A percentile compares a stretch with the other conserved stretches of the same genome.
These are phyloP conservation scores for Zelonia costaricensis DNA, from an alignment of 208 protist genomes.

Conservation along the genomic window DNA sequence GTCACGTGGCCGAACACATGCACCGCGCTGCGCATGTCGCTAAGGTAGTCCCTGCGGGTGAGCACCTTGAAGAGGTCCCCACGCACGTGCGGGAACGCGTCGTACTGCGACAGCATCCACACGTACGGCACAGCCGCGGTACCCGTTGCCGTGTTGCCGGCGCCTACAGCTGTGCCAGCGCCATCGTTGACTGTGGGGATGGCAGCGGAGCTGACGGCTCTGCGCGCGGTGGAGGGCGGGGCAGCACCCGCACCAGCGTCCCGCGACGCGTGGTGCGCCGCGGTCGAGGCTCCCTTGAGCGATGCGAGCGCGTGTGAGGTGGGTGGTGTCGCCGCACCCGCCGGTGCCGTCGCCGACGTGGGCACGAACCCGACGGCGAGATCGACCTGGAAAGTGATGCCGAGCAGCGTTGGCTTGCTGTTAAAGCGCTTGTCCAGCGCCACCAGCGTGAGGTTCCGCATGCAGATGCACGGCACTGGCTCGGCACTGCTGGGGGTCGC, in stretches of 20 bases:
- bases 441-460: background rate
- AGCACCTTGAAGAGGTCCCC: background rate
- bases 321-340: no score
- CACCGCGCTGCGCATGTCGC: background rate
- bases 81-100: slow-evolving; percentile 1
- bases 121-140: background rate
- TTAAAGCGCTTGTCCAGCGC: background rate
- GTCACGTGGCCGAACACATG: slow-evolving; percentile 1
- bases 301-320: no score
- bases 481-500: no score
- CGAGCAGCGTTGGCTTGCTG: background rate
- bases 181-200: background rate
- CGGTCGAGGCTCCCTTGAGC: no score
- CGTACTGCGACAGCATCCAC: background rate
- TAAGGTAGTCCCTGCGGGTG: slow-evolving; percentile 1
- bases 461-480: background rate
- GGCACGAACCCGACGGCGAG: background rate
- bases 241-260: no score
- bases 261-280: no score
- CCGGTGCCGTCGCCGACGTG: background rate
- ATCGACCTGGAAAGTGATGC: background rate
- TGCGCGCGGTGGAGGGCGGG: no score
- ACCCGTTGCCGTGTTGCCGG: background rate
- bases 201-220: no score
- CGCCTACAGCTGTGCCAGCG: background rate